A percentile compares a stretch with the other conserved stretches of the same genome.
Conservation (phyloP, 192 early-diverging fungal genomes). For the Coemansia sp. region DNA sequence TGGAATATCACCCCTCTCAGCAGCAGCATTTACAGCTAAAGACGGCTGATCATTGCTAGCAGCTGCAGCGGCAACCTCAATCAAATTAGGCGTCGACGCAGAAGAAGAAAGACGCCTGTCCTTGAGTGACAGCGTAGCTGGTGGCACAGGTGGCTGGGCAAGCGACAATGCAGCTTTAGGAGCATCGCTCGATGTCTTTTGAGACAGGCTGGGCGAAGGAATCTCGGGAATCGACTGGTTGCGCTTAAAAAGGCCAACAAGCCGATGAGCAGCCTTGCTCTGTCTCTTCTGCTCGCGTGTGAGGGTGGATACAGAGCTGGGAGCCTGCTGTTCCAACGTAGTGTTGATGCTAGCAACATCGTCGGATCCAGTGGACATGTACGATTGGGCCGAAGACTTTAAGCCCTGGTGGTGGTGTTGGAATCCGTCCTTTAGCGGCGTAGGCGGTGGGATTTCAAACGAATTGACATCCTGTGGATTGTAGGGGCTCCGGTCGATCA, state of each 20-base stretch:
- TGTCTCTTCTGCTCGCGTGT: conserved; percentile 49
- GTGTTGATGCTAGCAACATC: neutral
- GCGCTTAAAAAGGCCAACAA: conserved; percentile 44
- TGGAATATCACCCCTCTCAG: conserved; percentile 44
- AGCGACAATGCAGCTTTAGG: conserved; percentile 4
- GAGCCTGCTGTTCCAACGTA: no score
- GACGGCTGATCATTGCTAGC: conserved; percentile 42
- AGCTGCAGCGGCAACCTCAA: conserved; percentile 40
- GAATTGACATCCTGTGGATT: neutral
- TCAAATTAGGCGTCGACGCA: conserved; percentile 46
- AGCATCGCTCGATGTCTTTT: conserved; percentile 14
- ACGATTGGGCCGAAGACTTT: neutral
- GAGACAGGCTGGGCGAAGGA: conserved; percentile 15
- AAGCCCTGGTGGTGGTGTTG: conserved; percentile 1
- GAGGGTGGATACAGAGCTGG: no score
- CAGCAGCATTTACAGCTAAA: conserved; percentile 37
- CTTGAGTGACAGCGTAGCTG: conserved; percentile 5
- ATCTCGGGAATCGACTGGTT: conserved; percentile 49
- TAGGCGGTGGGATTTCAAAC: conserved; percentile 19
- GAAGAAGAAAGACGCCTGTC: conserved; percentile 46
- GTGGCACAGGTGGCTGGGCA: conserved; percentile 9
- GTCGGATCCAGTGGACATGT: neutral
- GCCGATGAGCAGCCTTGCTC: conserved; percentile 42
- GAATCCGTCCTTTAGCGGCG: conserved; percentile 36
- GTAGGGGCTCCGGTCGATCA: conserved; percentile 7